Evolutionary conservation across 192 early-diverging fungal species (phyloP).

Genomic region (Coemansia sp.): DNA sequence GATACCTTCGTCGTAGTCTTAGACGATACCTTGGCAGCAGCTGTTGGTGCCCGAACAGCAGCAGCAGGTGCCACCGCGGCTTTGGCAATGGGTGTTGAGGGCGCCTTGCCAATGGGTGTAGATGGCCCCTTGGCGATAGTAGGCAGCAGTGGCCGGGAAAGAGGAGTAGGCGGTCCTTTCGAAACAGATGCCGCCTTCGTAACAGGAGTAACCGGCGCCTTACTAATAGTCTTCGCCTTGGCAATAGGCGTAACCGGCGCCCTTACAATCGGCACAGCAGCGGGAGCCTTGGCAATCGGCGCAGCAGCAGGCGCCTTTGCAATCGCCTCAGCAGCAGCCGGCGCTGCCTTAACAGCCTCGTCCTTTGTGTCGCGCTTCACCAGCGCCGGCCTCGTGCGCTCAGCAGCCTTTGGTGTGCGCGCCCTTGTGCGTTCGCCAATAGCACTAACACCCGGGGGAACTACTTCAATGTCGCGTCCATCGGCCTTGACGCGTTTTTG

Average conservation of each 20-base stretch:
- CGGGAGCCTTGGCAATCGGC: too few species aligned
- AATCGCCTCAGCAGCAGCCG: background rate
- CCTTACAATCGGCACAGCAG: background rate
- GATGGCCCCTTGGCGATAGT: too few species aligned
- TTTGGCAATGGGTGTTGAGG: background rate
- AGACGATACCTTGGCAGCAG: too few species aligned
- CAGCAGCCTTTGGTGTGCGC: constrained; percentile 7
- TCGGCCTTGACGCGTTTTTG: constrained; percentile 23
- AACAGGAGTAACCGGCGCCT: too few species aligned
- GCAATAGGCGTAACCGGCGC: background rate
- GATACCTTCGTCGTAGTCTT: too few species aligned
- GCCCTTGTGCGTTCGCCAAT: constrained; percentile 18
- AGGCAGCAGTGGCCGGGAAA: too few species aligned
- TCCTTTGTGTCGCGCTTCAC: background rate
- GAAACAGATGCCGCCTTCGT: too few species aligned
- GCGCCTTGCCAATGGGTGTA: background rate
- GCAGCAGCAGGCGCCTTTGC: too few species aligned
- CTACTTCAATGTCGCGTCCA: constrained; percentile 35
- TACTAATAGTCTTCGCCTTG: too few species aligned
- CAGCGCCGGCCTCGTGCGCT: background rate
- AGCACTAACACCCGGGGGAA: constrained; percentile 3
- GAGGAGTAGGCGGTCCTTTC: too few species aligned
- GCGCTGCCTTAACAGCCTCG: background rate
- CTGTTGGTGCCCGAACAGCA: too few species aligned
- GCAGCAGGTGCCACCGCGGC: background rate